Conservation (phyloP, 306 rosid species). For the Vigna nakashimae region DNA sequence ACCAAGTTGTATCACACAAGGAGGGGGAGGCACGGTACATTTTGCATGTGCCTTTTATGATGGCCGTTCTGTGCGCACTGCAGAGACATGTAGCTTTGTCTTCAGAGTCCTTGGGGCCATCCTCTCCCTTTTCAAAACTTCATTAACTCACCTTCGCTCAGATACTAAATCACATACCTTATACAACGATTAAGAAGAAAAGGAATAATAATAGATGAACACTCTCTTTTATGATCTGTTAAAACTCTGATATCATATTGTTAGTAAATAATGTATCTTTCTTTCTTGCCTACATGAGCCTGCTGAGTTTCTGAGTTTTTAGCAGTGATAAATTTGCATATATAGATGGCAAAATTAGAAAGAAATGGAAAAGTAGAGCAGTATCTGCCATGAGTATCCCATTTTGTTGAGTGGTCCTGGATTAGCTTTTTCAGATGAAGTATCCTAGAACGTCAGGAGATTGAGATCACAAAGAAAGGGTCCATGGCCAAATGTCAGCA, state of each 20-base stretch:
- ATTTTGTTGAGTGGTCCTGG: slow-evolving; percentile 45
- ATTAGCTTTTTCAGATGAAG: background rate
- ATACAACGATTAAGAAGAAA: background rate
- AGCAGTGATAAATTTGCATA: slow-evolving; percentile 39
- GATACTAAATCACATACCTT: background rate
- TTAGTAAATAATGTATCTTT: slow-evolving; percentile 41
- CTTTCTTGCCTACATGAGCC: slow-evolving; percentile 35
- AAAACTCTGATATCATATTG: slow-evolving; percentile 42
- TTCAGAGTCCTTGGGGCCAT: slow-evolving; percentile 43
- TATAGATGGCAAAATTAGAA: slow-evolving; percentile 46
- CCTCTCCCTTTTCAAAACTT: background rate
- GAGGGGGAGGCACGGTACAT: slow-evolving; percentile 32
- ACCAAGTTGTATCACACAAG: slow-evolving; percentile 4
- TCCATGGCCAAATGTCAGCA: slow-evolving; percentile 17
- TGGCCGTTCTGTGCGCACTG: slow-evolving; percentile 18
- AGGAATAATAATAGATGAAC: background rate
- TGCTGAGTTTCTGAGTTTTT: slow-evolving; percentile 48
- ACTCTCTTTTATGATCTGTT: slow-evolving; percentile 20
- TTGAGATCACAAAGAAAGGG: slow-evolving; percentile 34
- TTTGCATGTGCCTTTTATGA: slow-evolving; percentile 45
- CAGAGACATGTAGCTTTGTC: slow-evolving; percentile 18
- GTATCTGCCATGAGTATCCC: slow-evolving; percentile 32
- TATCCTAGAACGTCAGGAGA: slow-evolving; percentile 40
- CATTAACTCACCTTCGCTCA: slow-evolving; percentile 3
- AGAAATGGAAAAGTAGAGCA: slow-evolving; percentile 38